Percentiles rank a stretch among this genome's conserved stretches.
Conservation (phyloP, 2,329 filamentous ascomycete species). For the Blastomyces emzantsi region DNA sequence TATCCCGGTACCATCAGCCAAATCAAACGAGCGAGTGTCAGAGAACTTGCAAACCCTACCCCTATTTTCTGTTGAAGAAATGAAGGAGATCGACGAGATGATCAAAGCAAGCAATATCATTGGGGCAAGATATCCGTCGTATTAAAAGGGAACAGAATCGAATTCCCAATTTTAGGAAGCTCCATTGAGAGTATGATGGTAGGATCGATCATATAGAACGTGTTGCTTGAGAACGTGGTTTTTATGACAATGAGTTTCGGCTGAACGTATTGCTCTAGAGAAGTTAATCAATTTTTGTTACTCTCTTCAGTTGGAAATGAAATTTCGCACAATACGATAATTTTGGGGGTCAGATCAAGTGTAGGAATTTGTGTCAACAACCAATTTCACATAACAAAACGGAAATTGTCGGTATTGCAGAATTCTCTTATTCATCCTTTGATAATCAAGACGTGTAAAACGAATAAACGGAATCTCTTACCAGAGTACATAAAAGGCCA, state of each 20-base stretch:
- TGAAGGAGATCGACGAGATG: constrained; percentile 46
- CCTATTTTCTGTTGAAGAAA: constrained; percentile 27
- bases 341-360: constrained; percentile 35
- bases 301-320: neutral
- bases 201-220: neutral
- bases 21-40: constrained; percentile 29
- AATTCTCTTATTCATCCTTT: constrained; percentile 38
- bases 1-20: constrained; percentile 31
- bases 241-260: neutral
- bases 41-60: constrained; percentile 28
- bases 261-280: neutral
- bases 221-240: neutral
- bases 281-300: neutral
- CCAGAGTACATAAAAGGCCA: neutral
- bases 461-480: neutral
- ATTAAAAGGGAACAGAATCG: neutral
- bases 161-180: neutral
- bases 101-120: constrained; percentile 38
- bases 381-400: constrained; percentile 31
- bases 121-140: constrained; percentile 23
- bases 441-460: neutral
- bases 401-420: constrained; percentile 41
- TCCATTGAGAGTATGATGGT: neutral
- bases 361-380: constrained; percentile 37
- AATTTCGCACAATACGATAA: too few species aligned